Base-by-base conservation (phyloP, 441 rosid species). In the Macaranga tanarius region DNA sequence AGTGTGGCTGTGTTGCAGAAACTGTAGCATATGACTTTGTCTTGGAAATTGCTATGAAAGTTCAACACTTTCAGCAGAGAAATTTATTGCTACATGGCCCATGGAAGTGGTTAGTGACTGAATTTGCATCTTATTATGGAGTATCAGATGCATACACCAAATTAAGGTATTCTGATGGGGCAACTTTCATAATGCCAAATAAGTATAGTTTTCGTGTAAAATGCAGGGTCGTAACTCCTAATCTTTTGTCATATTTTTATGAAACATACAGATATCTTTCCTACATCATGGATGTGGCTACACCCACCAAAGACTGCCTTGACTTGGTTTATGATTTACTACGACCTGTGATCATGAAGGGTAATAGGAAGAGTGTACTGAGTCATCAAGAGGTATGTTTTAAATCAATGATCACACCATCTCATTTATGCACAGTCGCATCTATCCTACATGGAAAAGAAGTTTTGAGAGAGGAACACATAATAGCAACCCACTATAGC, bases 271-370 rank as follows among this genome's bases (percentile, higher is more conserved):
- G 99, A 81, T 92, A 92, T 75, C 96, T 92, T 67, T 87, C 96
- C 54, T 95, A 95, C 81, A 84, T 95, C 73, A 95, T 91, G 99
- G 99, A 95, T 83, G 96, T 95, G 60, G 97, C 97, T 44, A 88
- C 99, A 16, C 97, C 99, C 40, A 92, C 99, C 52, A 87, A 84
- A 63, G 97, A 89, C 83, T 92, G 97, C 76, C 93, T 95, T 71
- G 86, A 79, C 57, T 74, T 92, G 79, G 85, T 95, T 59, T 64
- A 86, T 78, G 89, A 91, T 73, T 84, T 89, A 72, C 80, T 95
- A 62, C 76, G 73, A 71, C 97, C 98, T 8, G 93, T 89, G 28
- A 69, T 89, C 56, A 83, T 87, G 92, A 92, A 90, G 81, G 86
- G 85, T 71, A 82, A 88, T 75, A 80, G 84, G 82, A 91, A 85